Base-by-base conservation (phyloP, 1,284 basidiomycete genomes). In the Limonomyces culmigenus region DNA sequence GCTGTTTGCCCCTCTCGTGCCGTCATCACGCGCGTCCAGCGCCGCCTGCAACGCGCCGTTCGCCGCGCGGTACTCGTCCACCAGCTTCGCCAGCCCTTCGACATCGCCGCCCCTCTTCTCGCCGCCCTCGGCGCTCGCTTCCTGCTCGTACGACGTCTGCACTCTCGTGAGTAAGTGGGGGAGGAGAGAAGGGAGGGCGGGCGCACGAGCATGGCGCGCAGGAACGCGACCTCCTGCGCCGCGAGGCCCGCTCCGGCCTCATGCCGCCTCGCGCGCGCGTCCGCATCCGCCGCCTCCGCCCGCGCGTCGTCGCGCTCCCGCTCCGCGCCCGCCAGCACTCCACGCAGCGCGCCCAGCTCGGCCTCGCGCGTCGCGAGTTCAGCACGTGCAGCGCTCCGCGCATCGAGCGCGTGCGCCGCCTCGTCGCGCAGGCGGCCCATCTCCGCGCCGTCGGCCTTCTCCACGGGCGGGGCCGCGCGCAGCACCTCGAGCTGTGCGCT, bases 181-280 rank as follows among this genome's bases (percentile, higher is more conserved):
- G 15, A 14, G 15, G 14, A 35, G 10, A 36, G 16, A 3, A 4
- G 20, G 39, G 38, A 31, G 19, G 29, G 33, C 12, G 39, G 18
- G 62, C 70, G 39, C 35, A 77, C 73, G 47, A 80, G 50, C 29
- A 83, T 57, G 0, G 69, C 71, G 40, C 72, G 63, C 40, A 79
- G 48, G 48, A 77, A 78, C 17, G 60, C 61, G 16, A 69, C 60
- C 45, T 84, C 78, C 13, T 69, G 52, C 43, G 77, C 69, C 0
- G 64, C 63, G 1, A 77, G 53, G 6, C 53, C 43, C 2, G 56
- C 47, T 6, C 62, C 53, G 32, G 63, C 60, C 35, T 77, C 67
- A 19, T 56, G 55, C 16, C 68, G 60, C 5, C 42, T 45, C 1
- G 61, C 46, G 40, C 58, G 59, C 33, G 67, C 64, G 42, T 63